Evolutionary conservation across 2,329 filamentous ascomycete species (phyloP).

Genomic region (Tolypocladium tropicale): DNA sequence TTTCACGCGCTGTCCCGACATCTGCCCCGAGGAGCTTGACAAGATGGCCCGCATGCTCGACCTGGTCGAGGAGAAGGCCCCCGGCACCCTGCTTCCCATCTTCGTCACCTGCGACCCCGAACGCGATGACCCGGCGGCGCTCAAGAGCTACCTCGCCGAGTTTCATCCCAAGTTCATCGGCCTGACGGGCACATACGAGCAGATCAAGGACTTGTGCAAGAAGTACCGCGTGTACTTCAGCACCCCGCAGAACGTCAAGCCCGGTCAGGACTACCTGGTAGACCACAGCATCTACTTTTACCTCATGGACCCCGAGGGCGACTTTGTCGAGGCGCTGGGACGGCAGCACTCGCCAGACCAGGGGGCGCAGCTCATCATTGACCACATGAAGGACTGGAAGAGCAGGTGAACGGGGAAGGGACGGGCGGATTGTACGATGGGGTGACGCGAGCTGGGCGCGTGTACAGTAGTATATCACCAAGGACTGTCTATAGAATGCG

Average conservation of each 20-base stretch:
- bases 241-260: constrained; percentile 78
- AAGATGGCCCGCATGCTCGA: constrained; percentile 98
- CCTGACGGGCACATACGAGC: constrained; percentile 84
- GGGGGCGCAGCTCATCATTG: constrained; percentile 71
- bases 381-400: constrained; percentile 63
- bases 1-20: constrained; percentile 96
- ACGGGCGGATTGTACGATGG: neutral
- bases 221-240: constrained; percentile 95
- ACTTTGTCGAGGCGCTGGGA: constrained; percentile 95
- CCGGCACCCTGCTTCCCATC: constrained; percentile 57
- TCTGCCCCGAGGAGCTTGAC: constrained; percentile 97
- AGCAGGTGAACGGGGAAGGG: neutral
- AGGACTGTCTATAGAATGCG: neutral
- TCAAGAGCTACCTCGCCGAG: constrained; percentile 79
- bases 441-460: neutral
- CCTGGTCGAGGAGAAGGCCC: constrained; percentile 42
- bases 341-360: constrained; percentile 86
- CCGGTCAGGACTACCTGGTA: constrained; percentile 92
- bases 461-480: neutral
- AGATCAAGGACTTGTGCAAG: constrained; percentile 92
- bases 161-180: constrained; percentile 84
- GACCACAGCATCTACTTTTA: constrained; percentile 99
- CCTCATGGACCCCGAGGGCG: constrained; percentile 95
- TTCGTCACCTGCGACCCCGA: constrained; percentile 96
- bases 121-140: constrained; percentile 74